Evolutionary conservation across 805 yeast genomes (phyloP).

Genomic region (Suhomyces sp.): DNA sequence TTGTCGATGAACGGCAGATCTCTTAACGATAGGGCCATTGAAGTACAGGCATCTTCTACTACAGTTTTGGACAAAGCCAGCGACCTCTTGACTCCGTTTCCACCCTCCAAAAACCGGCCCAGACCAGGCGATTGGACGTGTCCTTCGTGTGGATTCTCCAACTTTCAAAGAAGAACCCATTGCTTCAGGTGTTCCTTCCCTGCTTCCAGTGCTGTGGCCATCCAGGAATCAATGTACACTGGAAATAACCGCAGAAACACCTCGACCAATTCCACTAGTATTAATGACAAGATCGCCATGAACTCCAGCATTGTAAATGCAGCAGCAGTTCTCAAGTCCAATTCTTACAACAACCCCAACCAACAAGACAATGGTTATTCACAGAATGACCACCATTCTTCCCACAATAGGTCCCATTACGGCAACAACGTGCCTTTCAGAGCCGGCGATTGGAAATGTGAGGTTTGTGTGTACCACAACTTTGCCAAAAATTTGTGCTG

Average conservation of each 20-base stretch:
- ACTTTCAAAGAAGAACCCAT: conserved; percentile 90
- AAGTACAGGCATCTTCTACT: conserved; percentile 83
- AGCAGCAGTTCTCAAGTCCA: conserved; percentile 7
- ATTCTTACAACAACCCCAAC: background rate
- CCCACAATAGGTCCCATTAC: conserved; percentile 17
- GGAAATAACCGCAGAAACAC: conserved; percentile 5
- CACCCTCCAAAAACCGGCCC: conserved; percentile 80
- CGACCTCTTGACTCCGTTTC: conserved; percentile 79
- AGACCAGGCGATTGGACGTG: conserved; percentile 99
- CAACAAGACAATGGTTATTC: background rate
- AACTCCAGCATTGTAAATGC: conserved; percentile 13
- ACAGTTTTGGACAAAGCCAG: conserved; percentile 77
- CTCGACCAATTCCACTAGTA: conserved; percentile 3
- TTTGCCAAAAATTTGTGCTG: conserved; percentile 89
- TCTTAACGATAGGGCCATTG: conserved; percentile 69
- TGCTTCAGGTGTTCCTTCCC: conserved; percentile 93
- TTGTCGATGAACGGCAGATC: conserved; percentile 76
- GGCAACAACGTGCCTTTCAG: conserved; percentile 78
- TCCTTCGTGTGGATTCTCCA: conserved; percentile 92
- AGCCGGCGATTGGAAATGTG: conserved; percentile 98
- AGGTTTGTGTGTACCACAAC: conserved; percentile 80
- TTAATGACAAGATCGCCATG: conserved; percentile 14
- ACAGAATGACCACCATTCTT: conserved; percentile 11
- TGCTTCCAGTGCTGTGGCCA: conserved; percentile 66
- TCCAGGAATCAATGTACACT: conserved; percentile 56